phyloP scores from a whole-genome alignment of 2,329 filamentous ascomycete genomes.

The Pseudogymnoascus sp. region DNA sequence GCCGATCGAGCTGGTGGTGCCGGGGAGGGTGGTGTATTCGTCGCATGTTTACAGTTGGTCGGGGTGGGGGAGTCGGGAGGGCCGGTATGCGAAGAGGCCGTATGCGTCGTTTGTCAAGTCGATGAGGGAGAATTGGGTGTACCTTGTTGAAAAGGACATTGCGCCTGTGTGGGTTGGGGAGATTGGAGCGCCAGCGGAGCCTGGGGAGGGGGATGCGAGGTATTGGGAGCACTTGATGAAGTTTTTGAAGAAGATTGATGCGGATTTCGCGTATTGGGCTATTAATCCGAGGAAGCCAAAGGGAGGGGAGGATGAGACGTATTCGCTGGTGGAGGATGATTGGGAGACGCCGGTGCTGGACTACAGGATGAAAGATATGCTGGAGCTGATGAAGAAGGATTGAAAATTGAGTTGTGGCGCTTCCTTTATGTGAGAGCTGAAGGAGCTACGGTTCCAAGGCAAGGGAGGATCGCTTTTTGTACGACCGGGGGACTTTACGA shows the following conservation, averaged over 20 bases:
- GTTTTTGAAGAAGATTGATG: conserved; percentile 49
- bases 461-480: not conserved
- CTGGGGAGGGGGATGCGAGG: conserved; percentile 48
- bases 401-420: not conserved
- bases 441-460: not conserved
- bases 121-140: conserved; percentile 60
- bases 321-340: conserved; percentile 54
- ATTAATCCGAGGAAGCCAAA: conserved; percentile 58
- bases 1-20: conserved; percentile 49
- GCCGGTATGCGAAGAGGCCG: conserved; percentile 50
- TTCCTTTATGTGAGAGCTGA: not conserved
- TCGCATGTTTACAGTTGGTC: conserved; percentile 64
- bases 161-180: conserved; percentile 64
- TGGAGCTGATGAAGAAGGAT: conserved; percentile 38
- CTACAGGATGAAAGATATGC: conserved; percentile 55
- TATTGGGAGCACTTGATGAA: conserved; percentile 59
- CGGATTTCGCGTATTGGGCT: conserved; percentile 64
- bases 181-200: conserved; percentile 49
- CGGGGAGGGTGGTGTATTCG: conserved; percentile 55
- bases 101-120: conserved; percentile 55
- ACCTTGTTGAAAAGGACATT: conserved; percentile 46
- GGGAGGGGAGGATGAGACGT: conserved; percentile 48
- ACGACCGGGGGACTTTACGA: not conserved
- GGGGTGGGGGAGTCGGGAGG: conserved; percentile 55
- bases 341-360: conserved; percentile 56